Evolutionary conservation across 2,329 filamentous ascomycete genomes (phyloP), one percentile per base, ranked within the genome.

Genomic region (Fusarium hostae): DNA sequence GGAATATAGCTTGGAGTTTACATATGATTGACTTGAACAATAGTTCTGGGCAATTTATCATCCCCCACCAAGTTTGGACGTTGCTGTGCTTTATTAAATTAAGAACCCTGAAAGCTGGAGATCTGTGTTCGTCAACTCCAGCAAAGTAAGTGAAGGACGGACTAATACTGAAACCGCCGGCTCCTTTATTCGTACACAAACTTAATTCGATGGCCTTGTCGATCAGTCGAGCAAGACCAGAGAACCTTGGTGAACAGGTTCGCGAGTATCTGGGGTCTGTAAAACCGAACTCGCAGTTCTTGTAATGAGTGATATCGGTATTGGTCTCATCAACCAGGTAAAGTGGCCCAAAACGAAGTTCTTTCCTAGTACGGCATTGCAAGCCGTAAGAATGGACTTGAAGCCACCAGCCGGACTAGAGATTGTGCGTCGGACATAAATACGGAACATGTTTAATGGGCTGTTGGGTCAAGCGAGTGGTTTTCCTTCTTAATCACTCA

Each of bases 181-280:
- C 34, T 8, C 59, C 59, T 18, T 9, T 40, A 8, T 28, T 62
- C 1, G 51, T 35, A 9, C 18, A n/a, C 2, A 58, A 13, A 1
- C 22, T 58, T 6, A 62, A 2, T 3, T 30, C 34, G 1, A 62
- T n/a, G 5, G 59, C 51, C n/a, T 5, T 35, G 1, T 30, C 35
- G 3, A 62, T 2, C 1, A 22, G 18, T 2, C 30, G 30, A 6
- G 20, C 15, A 1, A 62, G 15, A 1, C 20, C 52, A 10, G 41
- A 24, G 3, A 48, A 9, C 2, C 26, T 28, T 2, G 35, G 1
- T 2, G 15, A n/a, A 1, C 22, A 18, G 1, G 2, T 26, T 11
- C 6, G n/a, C 2, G 41, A 47, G 7, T 34, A 47, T 3, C 9
- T 40, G 2, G 11, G 1, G 7, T 32, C 18, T 7, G 13, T 22